Evolutionary conservation across 306 rosid species (phyloP).

Genomic region (Prunus persica): DNA sequence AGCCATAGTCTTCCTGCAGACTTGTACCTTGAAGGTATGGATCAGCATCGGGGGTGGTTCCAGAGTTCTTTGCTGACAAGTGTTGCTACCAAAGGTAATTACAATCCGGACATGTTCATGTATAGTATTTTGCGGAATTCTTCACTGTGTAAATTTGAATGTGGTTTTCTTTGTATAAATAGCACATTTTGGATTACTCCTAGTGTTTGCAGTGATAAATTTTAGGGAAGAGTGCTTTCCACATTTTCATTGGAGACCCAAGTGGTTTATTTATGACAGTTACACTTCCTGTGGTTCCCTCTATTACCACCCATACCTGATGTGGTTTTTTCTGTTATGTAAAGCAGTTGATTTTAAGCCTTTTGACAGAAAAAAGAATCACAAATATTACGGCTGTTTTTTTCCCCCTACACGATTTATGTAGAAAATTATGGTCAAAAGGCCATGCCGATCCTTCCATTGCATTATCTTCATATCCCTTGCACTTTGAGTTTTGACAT

Average conservation of each 20-base stretch:
- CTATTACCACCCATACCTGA: neutral
- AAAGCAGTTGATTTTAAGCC: neutral
- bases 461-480: neutral
- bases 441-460: neutral
- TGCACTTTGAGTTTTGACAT: neutral
- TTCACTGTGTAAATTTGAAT: neutral
- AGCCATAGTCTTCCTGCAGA: constrained; percentile 82
- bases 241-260: neutral
- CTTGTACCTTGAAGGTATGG: constrained; percentile 96
- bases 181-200: neutral
- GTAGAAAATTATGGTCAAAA: neutral
- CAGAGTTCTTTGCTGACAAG: constrained; percentile 96
- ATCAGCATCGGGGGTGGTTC: constrained; percentile 99
- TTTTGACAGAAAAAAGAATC: neutral
- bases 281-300: neutral
- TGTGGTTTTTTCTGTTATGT: neutral
- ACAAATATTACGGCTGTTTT: neutral
- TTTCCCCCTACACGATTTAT: neutral
- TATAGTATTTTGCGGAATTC: neutral
- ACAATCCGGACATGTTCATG: constrained; percentile 17
- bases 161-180: neutral
- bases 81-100: constrained; percentile 84
- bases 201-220: neutral
- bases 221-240: neutral
- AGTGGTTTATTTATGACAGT: neutral